Conservation (phyloP, 2,329 filamentous ascomycete genomes). For the Trichoderma sp. region DNA sequence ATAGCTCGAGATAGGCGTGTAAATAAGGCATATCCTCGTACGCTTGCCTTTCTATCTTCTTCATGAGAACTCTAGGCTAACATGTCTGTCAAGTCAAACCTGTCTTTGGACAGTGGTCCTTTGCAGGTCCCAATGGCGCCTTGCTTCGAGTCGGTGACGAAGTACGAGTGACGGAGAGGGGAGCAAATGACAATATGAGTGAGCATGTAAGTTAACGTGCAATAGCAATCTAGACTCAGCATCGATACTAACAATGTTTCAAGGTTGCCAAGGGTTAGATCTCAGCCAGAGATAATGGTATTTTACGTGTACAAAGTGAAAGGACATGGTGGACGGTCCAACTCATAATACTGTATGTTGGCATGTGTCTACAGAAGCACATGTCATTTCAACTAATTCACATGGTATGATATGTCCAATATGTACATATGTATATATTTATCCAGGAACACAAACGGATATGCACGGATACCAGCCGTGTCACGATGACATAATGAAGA, state of each 20-base stretch:
- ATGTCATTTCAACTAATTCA: neutral
- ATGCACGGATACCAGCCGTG: neutral
- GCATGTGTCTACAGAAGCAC: neutral
- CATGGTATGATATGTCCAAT: neutral
- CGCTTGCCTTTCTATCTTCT: neutral
- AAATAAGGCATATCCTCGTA: constrained; percentile 23
- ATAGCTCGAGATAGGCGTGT: constrained; percentile 23
- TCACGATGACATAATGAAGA: neutral
- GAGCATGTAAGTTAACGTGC: neutral
- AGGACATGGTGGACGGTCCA: neutral
- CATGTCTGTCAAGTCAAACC: constrained; percentile 20
- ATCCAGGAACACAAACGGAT: neutral
- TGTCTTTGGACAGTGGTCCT: constrained; percentile 24
- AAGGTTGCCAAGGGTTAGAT: neutral
- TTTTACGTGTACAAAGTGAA: neutral
- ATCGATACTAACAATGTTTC: neutral
- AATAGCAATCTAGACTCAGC: neutral
- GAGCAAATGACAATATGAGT: neutral
- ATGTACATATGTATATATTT: neutral
- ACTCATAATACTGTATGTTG: neutral
- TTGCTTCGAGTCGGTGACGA: constrained; percentile 27
- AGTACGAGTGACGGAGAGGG: constrained; percentile 17
- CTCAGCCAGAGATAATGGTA: neutral
- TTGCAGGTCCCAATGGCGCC: constrained; percentile 21
- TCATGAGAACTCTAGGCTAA: neutral